Evolutionary conservation across 140 eudicot genomes (phyloP), one percentile per base, ranked within the genome.

Genomic region (Anethum foeniculum): DNA sequence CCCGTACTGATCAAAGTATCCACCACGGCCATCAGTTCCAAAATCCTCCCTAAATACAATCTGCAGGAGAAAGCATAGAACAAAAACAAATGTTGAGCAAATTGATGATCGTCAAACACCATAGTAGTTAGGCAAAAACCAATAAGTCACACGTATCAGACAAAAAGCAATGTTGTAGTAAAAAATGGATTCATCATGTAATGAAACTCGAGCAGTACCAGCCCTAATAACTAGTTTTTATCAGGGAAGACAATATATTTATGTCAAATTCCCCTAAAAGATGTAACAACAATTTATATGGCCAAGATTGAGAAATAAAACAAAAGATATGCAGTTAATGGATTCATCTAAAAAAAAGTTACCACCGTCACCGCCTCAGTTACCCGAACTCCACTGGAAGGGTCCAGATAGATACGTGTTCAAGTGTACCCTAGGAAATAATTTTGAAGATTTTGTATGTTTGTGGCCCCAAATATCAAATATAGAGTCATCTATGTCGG

Each of bases 1-100:
- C 98, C 97, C 97, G 67, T 94, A 94, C 87, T 92, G 83, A 83
- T 92, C 90, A 60, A 94, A 94, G 84, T 94, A 94, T 75, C 98
- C 98, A 85, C 98, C 97, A 79, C 96, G 97, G 28, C 97, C 98
- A 28, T 92, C 96, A 73, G 97, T 94, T 84, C 98, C 98, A 81
- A 94, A 94, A 84, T 94, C 96, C 80, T 94, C 98, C 84, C 97
- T 94, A 77, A 94, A 94, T 82, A 94, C 97, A 86, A 94, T 94
- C 94, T 94, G 91, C 77, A 81, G 75, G 58, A 30, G 54, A 78
- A 78, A 6, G 80, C 52, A 21, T 54, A 68, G 39, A 64, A 64
- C 15, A 65, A 41, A 71, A 82, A 43, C n/a, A 39, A 69, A 54
- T 47, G 43, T 27, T 60, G 71, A 46, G 58, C 49, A 65, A 71